A percentile compares a stretch with the other conserved stretches of the same genome.
These are phyloP conservation scores for Clitoria ternatea DNA, from an alignment of 306 rosid genomes.

Conservation along the genomic window DNA sequence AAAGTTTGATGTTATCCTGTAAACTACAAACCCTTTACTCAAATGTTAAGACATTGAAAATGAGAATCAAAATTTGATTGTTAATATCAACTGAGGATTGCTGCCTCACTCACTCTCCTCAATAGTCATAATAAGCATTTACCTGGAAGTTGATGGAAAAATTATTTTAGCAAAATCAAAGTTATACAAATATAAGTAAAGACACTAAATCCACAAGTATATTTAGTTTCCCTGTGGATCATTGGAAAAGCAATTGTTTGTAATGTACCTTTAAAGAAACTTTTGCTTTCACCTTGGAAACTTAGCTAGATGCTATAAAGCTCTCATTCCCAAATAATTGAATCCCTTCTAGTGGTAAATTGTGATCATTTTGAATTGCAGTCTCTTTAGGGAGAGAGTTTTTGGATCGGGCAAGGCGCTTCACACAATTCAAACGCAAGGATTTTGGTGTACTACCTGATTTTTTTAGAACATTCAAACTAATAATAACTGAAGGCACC, in stretches of 20 bases:
- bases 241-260: not conserved
- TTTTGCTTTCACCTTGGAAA: slow-evolving; percentile 17
- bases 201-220: not conserved
- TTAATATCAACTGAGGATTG: not conserved
- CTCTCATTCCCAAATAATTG: slow-evolving; percentile 10
- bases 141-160: slow-evolving; percentile 35
- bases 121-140: not conserved
- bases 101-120: not conserved
- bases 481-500: not conserved
- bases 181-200: not conserved
- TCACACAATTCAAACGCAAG: slow-evolving; percentile 55
- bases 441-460: slow-evolving; percentile 37
- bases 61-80: too few relatives aligned
- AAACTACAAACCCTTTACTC: not conserved
- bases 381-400: slow-evolving; percentile 21
- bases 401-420: slow-evolving; percentile 54
- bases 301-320: slow-evolving; percentile 12
- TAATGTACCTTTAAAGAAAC: slow-evolving; percentile 19
- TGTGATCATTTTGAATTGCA: slow-evolving; percentile 11
- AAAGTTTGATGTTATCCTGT: not conserved
- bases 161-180: not conserved
- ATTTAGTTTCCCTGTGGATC: not conserved
- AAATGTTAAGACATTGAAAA: too few relatives aligned
- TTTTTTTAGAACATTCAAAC: not conserved
- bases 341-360: slow-evolving; percentile 18